phyloP scores from a whole-genome alignment of 164 flowering plant genomes.

The Hamamelis virginiana region DNA sequence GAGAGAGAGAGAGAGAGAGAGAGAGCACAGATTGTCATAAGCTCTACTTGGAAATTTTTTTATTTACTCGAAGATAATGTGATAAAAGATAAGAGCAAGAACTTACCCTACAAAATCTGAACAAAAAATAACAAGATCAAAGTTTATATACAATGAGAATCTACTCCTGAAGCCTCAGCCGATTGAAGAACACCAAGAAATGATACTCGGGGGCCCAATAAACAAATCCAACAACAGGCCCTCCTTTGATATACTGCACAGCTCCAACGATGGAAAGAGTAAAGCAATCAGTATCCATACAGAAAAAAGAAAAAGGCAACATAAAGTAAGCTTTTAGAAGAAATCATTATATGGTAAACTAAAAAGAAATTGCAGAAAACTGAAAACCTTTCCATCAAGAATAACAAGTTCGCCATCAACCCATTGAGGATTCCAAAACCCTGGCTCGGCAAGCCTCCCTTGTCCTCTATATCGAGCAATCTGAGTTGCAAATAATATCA shows the following conservation, averaged over 20 bases:
- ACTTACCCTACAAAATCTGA: slow-evolving; percentile 40
- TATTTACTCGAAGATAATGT: neutral
- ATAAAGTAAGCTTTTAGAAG: neutral
- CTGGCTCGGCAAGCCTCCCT: slow-evolving; percentile 93
- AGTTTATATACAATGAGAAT: slow-evolving; percentile 23
- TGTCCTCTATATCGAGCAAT: slow-evolving; percentile 96
- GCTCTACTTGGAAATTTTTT: neutral
- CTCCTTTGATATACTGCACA: slow-evolving; percentile 85
- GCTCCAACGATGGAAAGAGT: neutral
- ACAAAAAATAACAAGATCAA: slow-evolving; percentile 17
- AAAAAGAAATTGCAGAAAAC: slow-evolving; percentile 1
- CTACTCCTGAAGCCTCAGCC: slow-evolving; percentile 74
- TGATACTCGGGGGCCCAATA: slow-evolving; percentile 91
- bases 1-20: neutral
- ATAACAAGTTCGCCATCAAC: slow-evolving; percentile 98
- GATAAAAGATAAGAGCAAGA: neutral
- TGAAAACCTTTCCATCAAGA: slow-evolving; percentile 89
- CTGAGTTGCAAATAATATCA: slow-evolving; percentile 36
- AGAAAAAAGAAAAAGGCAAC: too few relatives aligned
- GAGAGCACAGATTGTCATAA: neutral
- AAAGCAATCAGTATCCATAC: neutral
- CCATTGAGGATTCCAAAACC: slow-evolving; percentile 90
- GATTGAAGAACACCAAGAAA: slow-evolving; percentile 89
- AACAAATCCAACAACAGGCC: slow-evolving; percentile 94
- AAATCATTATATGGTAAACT: neutral